These are phyloP conservation scores for Tagetes patula DNA, from an alignment of 129 eudicot species.

Conservation along the genomic window DNA sequence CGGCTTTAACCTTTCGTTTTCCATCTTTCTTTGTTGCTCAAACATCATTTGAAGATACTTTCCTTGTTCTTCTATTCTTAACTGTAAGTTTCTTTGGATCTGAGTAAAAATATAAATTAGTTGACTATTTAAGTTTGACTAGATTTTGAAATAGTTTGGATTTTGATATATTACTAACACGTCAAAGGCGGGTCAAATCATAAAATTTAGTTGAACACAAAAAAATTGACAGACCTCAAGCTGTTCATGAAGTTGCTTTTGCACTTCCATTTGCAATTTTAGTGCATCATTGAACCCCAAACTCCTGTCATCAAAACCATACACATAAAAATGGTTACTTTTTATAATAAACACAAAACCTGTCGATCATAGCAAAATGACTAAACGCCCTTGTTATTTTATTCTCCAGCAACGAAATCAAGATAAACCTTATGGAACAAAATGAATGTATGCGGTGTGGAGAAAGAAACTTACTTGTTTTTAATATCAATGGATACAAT, in stretches of 20 bases:
- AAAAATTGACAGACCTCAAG: conserved; percentile 64
- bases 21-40: conserved; percentile 75
- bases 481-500: conserved; percentile 63
- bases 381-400: background rate
- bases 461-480: conserved; percentile 48
- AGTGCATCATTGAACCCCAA: conserved; percentile 73
- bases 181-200: background rate
- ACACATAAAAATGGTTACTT: background rate
- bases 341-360: background rate
- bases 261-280: conserved; percentile 89
- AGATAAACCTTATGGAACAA: conserved; percentile 4
- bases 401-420: background rate
- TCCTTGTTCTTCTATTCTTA: conserved; percentile 90
- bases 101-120: conserved; percentile 17
- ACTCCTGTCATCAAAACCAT: conserved; percentile 44
- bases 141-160: background rate
- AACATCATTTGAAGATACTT: conserved; percentile 76
- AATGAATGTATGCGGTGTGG: background rate
- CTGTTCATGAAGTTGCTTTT: conserved; percentile 89
- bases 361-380: background rate
- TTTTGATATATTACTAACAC: background rate
- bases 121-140: background rate
- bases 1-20: conserved; percentile 47
- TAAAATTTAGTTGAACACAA: background rate
- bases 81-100: conserved; percentile 79